Evolutionary conservation across 352 stramenopile species (phyloP), one percentile per base, ranked within the genome.

Genomic region (Globisporangium takayamanum): DNA sequence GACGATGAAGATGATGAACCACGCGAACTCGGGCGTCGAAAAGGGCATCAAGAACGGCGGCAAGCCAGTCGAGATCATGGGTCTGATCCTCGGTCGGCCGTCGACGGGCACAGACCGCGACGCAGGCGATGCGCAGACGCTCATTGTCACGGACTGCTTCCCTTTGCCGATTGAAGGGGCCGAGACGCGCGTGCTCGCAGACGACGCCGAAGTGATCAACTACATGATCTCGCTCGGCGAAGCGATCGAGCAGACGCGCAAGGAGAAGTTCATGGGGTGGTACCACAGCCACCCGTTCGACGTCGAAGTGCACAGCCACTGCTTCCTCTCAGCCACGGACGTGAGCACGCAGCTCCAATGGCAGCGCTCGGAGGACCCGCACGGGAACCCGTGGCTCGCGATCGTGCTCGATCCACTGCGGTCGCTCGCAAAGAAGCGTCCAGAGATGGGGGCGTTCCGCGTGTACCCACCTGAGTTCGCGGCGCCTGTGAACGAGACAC

Each of bases 241-340:
- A 70, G 85, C 84, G 5, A 72, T 98, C 37, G 96, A 98, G 70
- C 68, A 83, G 60, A 98, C 94, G 2, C 87, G 95, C 45, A 96
- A 97, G 55, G 96, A 99, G 69, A 95, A 96, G 56, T 99, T 99
- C 66, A 98, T 98, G 92, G 97, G 97, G 56, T 99, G 97, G 97
- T 99, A 99, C 80, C 97, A 99, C 72, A 97, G 89, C 63, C 97
- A 99, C 64, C 97, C 97, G 6, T 99, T 99, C 66, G 97, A 99
- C 69, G 87, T 99, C 7, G 81, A 95, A 59, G 85, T 99, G 66
- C 92, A 88, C 59, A 93, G 80, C 59, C 96, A 99, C 71, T 99
- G 97, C 76, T 99, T 99, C 71, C 76, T 99, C 22, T 98, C 88
- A 54, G 89, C 89, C 50, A 99, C 96, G 11, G 97, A 99, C 72